Conservation (phyloP, 257 asterid genomes). For the Solanum tarijense region DNA sequence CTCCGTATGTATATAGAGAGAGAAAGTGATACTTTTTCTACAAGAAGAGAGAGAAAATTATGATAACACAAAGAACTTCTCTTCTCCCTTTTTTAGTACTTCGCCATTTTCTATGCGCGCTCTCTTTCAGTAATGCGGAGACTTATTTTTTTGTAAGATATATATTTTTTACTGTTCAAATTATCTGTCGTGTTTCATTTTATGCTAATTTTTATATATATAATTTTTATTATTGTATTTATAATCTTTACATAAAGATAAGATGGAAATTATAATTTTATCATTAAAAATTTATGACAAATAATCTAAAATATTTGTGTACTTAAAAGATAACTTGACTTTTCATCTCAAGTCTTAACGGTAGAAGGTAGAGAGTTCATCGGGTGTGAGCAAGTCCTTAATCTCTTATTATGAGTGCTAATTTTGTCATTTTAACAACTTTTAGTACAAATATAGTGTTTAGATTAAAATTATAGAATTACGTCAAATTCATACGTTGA, state of each 20-base stretch:
- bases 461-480: too few relatives aligned
- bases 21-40: slow-evolving; percentile 20
- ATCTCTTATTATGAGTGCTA: neutral
- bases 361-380: neutral
- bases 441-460: neutral
- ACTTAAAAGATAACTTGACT: too few relatives aligned
- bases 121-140: neutral
- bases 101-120: slow-evolving; percentile 68
- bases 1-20: neutral
- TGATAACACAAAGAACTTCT: slow-evolving; percentile 1
- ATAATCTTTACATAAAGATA: too few relatives aligned
- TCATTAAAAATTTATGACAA: neutral
- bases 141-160: neutral
- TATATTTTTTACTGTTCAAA: neutral
- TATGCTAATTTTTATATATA: too few relatives aligned
- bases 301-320: too few relatives aligned
- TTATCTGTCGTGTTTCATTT: neutral
- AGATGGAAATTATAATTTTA: too few relatives aligned
- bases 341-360: neutral
- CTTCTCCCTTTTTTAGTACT: slow-evolving; percentile 12
- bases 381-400: neutral
- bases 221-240: too few relatives aligned
- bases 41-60: slow-evolving; percentile 29
- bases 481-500: too few relatives aligned
- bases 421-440: neutral